Base-by-base conservation (phyloP, 305 asterid genomes). In the Rubia tinctorum region DNA sequence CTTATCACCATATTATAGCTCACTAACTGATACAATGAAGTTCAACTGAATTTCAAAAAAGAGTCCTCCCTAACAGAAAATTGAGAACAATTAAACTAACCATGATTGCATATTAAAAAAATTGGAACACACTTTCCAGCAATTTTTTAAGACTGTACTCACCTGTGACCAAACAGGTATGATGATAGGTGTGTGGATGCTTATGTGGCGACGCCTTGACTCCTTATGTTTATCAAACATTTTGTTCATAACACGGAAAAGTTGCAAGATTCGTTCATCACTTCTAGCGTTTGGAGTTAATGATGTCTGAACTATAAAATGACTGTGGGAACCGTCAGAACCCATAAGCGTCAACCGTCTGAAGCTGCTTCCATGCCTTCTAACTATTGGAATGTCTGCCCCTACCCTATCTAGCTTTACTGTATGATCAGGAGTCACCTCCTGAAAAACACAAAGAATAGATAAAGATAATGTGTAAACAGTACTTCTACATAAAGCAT, bases 161-260 rank as follows among this genome's bases (percentile, higher is more conserved):
- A 95, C 99, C 98, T 95, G 99, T 13, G 99, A 93, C 99, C 99
- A 95, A 82, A 95, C 99, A 4, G 99, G 99, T 85, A 95, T 95
- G 64, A 95, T 95, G 69, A 89, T 93, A 47, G 98, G 99, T 23
- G 98, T 93, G 85, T 95, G 99, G 81, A 95, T 93, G 84, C 85
- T 83, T 76, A 95, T 93, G 86, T 95, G 96, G 72, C 99, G 97
- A 56, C 96, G 94, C 76, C 98, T 87, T 27, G 99, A 95, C 83
- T 95, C 99, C 92, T 95, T 90, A 84, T 95, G 97, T 86, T 95
- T 95, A 84, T 95, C 99, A 82, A 95, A 95, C 99, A 95, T 95
- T 78, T 86, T 78, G 82, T 95, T 95, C 97, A 95, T 91, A 40
- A 91, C 89, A 66, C 98, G 99, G 91, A 92, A 95, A 78, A 95